Evolutionary conservation across 805 yeast species (phyloP), one percentile per base, ranked within the genome.

Genomic region (Cyberlindnera samutprakarnensis): DNA sequence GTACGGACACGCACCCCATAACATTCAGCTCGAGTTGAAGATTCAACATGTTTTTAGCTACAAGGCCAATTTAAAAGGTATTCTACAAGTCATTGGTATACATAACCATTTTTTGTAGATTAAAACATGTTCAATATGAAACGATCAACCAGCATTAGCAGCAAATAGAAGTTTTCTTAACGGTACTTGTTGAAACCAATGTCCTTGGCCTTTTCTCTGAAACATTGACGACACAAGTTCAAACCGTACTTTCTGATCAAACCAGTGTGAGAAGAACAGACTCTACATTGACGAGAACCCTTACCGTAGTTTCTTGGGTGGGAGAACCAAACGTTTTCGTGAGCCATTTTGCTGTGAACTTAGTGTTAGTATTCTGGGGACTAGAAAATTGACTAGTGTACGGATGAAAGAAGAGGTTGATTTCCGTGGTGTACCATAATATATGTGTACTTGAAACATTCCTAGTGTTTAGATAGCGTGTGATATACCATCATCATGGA

Each of bases 291-390:
- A 78, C 99, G 95, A 62, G 97, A 84, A 75, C 99, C 99, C 85
- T 92, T 92, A 73, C 98, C 98, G 87, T 77, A 90, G 74, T 83
- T 88, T 85, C 97, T 86, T 80, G 99, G 98, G 95, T 92, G 98
- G 69, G 97, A 88, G 81, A 72, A 92, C 99, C 99, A 92, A 80
- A 90, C 95, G 87, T 86, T 81, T 81, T 86, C 96, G 96, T 88
- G 97, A 82, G 96, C 96, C 97, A 88, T 88, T 44, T 72, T 83
- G 76, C 70, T 64, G 54, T 34, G 46, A 24, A 22, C n/a, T 6
- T 18, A 27, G 12, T 16, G 53, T 51, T 49, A 47, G 53, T 46
- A 43, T 28, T 8, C 24, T 25, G 28, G n/a, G n/a, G n/a, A n/a
- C n/a, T n/a, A n/a, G n/a, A n/a, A n/a, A n/a, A n/a, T n/a, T n/a